Evolutionary conservation across 331 rosid genomes (phyloP), one percentile per base, ranked within the genome.

Genomic region (Telfairia occidentalis): DNA sequence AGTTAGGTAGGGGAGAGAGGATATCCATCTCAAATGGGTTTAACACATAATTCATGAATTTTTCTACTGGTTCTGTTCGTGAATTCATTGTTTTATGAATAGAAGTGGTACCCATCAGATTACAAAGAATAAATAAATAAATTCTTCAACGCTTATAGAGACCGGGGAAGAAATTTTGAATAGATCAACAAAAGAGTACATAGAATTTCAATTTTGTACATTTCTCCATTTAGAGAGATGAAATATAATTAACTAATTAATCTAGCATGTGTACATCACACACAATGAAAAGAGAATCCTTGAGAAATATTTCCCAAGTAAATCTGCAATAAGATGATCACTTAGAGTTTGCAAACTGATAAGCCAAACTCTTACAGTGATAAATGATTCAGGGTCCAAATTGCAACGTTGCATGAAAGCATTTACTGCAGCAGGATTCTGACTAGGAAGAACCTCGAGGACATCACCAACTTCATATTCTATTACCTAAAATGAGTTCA

Each of bases 381-480:
- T 88, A 65, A 83, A 82, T 66, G 92, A 80, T 81, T 91, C 86
- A 5, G 98, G 97, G 78, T 94, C 89, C 84, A 91, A 85, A 84
- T 83, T 81, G 83, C 96, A 94, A 37, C 87, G 87, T 50, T 30
- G 80, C 32, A 94, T 80, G 82, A 89, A 94, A 64, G 90, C 85
- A 79, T 91, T 92, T 53, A 91, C 86, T 63, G 86, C 89, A 66
- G 90, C 83, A 24, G 83, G 83, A 75, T 83, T 84, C 86, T 94
- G 98, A 80, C 84, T 75, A 24, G 98, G 97, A 54, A 94, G 97
- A 81, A 91, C 80, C 77, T 91, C 98, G 52, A 94, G 86, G 74
- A 82, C 77, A 70, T 88, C 97, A 76, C 98, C 98, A 55, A 73
- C 83, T 73, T 88, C 88, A 75, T 94, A 94, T 66, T 86, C 75